Base-by-base conservation (phyloP, 176 grass and related monocot species). In the Tuctoria greenei region DNA sequence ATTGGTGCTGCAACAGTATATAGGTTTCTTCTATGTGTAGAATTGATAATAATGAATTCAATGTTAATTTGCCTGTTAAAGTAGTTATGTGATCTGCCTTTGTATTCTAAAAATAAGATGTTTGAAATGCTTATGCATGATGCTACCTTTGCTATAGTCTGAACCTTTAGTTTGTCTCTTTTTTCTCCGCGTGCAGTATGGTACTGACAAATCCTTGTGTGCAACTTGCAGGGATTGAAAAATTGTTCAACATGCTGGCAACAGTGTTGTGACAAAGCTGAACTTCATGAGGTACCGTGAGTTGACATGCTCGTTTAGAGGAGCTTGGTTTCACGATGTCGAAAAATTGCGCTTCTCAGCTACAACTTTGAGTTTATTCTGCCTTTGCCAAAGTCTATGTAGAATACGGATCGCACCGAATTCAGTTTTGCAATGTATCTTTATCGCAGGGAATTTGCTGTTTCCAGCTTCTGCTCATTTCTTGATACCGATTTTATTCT, bases 211-310 rank as follows among this genome's bases (percentile, higher is more conserved):
- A 21, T 61, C 0, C 21, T 64, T 58, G 20, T 47, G 24, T 50
- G 34, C 28, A 71, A 66, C 34, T 80, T 79, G 36, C 49, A 84
- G 86, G 86, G 86, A 88, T 49, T 88, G 82, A 83, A 63, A 34
- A 6, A 16, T 73, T 78, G 35, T 20, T 62, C 4, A 8, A 78
- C 61, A 78, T 44, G 34, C 42, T 73, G 50, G 74, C 51, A 24
- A 39, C 26, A 25, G 10, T 18, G 59, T 62, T 26, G 41, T 59
- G n/a, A 20, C 55, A 68, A 63, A 72, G 43, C 67, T 31, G 25
- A 71, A 59, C 71, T 41, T 57, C 56, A 62, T 64, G 69, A 26
- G 35, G 52, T 51, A 67, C 43, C 52, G 68, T 68, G 45, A 83
- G 79, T 38, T 6, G 35, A 61, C 43, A 52, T 67, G 42, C 11